These are phyloP conservation scores for Aspergillus spinulosporus DNA, from an alignment of 2,329 filamentous ascomycete species.

Conservation along the genomic window DNA sequence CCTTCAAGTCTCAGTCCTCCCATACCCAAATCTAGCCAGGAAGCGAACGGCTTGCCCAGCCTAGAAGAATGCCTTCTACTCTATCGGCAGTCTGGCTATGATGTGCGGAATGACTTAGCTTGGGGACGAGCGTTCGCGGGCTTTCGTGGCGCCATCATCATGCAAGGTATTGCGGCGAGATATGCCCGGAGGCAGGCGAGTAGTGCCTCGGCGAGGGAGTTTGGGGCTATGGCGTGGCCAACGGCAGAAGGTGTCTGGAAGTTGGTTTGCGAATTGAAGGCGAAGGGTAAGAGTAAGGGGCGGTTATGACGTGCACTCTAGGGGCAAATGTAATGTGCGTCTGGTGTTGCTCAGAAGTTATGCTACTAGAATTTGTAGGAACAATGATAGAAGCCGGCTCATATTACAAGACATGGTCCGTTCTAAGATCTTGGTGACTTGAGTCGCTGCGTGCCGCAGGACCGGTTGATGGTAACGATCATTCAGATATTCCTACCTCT, in stretches of 20 bases:
- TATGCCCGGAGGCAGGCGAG: constrained; percentile 85
- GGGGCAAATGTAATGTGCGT: too few species aligned
- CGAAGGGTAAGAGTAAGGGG: too few species aligned
- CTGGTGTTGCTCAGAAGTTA: too few species aligned
- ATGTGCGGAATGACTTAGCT: constrained; percentile 58
- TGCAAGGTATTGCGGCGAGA: constrained; percentile 90
- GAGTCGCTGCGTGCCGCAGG: neutral
- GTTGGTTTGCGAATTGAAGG: neutral
- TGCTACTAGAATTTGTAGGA: too few species aligned
- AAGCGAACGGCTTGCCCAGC: constrained; percentile 59
- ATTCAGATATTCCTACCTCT: neutral
- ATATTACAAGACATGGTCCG: neutral
- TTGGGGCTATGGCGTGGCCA: constrained; percentile 47
- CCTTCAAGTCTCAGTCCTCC: constrained; percentile 30
- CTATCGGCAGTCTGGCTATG: constrained; percentile 73
- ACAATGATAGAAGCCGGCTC: neutral
- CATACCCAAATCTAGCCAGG: constrained; percentile 39
- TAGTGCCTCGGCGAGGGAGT: constrained; percentile 73
- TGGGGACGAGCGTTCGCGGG: constrained; percentile 66
- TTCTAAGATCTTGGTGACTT: neutral
- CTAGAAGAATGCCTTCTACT: constrained; percentile 61
- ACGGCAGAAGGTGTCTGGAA: neutral
- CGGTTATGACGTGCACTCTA: too few species aligned
- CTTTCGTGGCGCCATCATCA: constrained; percentile 61
- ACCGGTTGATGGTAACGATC: neutral